phyloP scores from a whole-genome alignment of 768 basidiomycete genomes.

The Jaapia argillacea region DNA sequence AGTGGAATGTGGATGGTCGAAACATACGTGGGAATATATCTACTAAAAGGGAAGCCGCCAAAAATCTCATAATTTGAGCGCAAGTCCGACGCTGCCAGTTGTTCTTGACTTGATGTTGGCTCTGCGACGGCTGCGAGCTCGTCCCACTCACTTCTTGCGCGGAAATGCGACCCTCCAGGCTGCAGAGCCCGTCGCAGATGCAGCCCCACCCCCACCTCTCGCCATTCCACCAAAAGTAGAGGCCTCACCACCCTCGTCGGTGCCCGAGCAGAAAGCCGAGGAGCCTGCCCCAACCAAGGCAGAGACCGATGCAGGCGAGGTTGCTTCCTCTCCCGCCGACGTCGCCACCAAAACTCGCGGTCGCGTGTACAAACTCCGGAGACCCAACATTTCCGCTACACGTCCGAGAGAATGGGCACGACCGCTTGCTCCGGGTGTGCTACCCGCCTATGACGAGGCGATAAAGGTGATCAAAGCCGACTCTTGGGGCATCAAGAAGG shows the following conservation, averaged over 20 bases:
- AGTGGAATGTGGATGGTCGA: no score
- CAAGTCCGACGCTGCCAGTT: no score
- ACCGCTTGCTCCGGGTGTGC: slow-evolving; percentile 48
- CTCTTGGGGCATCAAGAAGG: slow-evolving; percentile 29
- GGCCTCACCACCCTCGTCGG: slow-evolving; percentile 9
- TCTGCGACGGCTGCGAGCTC: neutral
- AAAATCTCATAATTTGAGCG: no score
- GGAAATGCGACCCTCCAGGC: slow-evolving; percentile 13
- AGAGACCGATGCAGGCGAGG: no score
- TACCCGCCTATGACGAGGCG: slow-evolving; percentile 83
- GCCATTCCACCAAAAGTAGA: no score
- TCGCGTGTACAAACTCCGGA: slow-evolving; percentile 18
- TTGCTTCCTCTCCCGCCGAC: no score
- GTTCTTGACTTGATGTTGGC: neutral
- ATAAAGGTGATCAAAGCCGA: slow-evolving; percentile 60
- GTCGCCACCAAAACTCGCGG: neutral
- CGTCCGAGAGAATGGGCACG: slow-evolving; percentile 54
- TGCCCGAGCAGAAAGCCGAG: slow-evolving; percentile 1
- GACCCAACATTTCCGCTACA: slow-evolving; percentile 42
- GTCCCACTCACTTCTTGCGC: slow-evolving; percentile 1
- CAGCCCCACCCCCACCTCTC: slow-evolving; percentile 6
- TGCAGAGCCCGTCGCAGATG: slow-evolving; percentile 1
- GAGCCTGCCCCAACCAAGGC: neutral
- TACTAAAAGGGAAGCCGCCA: no score
- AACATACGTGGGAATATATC: no score